These are phyloP conservation scores for Strobilomyces confusus DNA, from an alignment of 768 basidiomycete genomes.

Conservation along the genomic window DNA sequence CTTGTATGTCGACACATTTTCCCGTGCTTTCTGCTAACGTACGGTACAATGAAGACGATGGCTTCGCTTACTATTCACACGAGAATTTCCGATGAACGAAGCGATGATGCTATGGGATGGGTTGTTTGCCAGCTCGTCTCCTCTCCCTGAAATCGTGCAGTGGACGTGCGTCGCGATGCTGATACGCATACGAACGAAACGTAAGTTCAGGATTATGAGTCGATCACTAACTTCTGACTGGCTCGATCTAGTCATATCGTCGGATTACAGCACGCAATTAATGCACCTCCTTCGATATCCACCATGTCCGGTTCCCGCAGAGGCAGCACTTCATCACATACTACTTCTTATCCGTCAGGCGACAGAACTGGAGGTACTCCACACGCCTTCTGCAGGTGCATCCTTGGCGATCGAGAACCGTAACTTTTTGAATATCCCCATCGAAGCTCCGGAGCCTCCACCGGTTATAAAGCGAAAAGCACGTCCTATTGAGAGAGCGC, in stretches of 20 bases:
- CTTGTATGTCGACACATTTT: constrained; percentile 55
- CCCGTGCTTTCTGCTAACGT: constrained; percentile 13
- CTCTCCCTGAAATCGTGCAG: constrained; percentile 69
- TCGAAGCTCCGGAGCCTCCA: constrained; percentile 55
- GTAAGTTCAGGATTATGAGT: constrained; percentile 43
- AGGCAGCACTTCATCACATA: constrained; percentile 50
- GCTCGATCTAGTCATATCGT: constrained; percentile 61
- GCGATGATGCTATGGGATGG: constrained; percentile 95
- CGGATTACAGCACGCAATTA: constrained; percentile 84
- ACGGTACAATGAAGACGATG: constrained; percentile 61
- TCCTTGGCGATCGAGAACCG: constrained; percentile 79
- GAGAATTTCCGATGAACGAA: constrained; percentile 80
- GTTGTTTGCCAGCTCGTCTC: constrained; percentile 77
- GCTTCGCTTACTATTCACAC: constrained; percentile 88
- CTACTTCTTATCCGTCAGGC: constrained; percentile 82
- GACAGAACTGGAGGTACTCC: constrained; percentile 67
- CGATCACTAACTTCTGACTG: constrained; percentile 9
- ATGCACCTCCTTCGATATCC: constrained; percentile 88
- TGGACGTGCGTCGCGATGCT: constrained; percentile 96
- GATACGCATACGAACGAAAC: constrained; percentile 83
- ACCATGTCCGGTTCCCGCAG: constrained; percentile 31
- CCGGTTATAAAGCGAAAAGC: constrained; percentile 35
- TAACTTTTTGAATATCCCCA: constrained; percentile 67
- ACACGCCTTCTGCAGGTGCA: constrained; percentile 71
- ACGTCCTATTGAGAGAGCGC: constrained; percentile 31